Percentiles rank a stretch among this genome's conserved stretches.
Evolutionary conservation across 805 yeast species (phyloP).

Genomic region (Wickerhamomyces pijperi): DNA sequence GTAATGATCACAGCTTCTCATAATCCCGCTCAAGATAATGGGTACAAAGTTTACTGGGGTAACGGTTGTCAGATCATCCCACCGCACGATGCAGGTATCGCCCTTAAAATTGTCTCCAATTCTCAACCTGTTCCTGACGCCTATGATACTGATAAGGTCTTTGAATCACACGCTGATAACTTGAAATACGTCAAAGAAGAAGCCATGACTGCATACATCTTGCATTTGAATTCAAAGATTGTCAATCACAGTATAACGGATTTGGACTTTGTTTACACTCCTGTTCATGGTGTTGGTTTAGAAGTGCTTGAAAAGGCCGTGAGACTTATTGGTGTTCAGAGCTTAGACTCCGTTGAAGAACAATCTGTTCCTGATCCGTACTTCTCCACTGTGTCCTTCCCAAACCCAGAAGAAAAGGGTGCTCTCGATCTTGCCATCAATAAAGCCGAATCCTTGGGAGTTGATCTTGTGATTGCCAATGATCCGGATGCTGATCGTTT

Average conservation of each 20-base stretch:
- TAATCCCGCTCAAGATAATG: conserved; percentile 78
- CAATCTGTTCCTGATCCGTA: conserved; percentile 76
- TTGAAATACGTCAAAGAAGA: conserved; percentile 32
- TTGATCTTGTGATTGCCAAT: conserved; percentile 64
- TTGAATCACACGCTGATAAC: conserved; percentile 18
- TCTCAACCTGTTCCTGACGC: conserved; percentile 48
- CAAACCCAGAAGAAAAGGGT: conserved; percentile 94
- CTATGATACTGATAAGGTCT: conserved; percentile 32
- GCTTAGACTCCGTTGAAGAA: conserved; percentile 35
- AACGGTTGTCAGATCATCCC: conserved; percentile 96
- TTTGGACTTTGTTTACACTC: conserved; percentile 68
- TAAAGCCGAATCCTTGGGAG: conserved; percentile 38
- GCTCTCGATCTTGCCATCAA: conserved; percentile 67
- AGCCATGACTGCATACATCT: conserved; percentile 30
- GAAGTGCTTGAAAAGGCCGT: conserved; percentile 40
- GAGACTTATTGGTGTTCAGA: conserved; percentile 24
- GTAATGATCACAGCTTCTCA: conserved; percentile 92
- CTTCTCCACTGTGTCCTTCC: conserved; percentile 79
- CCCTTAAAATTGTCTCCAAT: conserved; percentile 48
- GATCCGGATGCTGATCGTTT: conserved; percentile 98
- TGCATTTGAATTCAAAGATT: conserved; percentile 22
- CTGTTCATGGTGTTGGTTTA: conserved; percentile 92
- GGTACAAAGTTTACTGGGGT: conserved; percentile 86
- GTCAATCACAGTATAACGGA: conserved; percentile 17
- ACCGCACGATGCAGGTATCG: conserved; percentile 75